Percentiles rank a stretch among this genome's conserved stretches.
Conservation (phyloP, 1,139 yeast species). For the Candida tetrigidarum region DNA sequence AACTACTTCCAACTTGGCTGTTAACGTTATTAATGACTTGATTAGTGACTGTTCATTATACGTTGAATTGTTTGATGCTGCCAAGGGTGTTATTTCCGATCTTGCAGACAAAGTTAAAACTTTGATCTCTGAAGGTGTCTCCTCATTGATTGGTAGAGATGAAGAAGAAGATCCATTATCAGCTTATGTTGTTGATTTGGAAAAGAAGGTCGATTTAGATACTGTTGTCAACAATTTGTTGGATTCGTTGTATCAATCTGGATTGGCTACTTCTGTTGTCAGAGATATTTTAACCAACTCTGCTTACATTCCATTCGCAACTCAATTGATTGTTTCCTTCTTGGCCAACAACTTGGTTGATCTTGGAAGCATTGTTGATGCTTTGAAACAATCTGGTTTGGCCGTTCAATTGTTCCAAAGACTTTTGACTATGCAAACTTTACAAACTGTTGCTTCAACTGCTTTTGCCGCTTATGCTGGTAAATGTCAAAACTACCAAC, state of each 20-base stretch:
- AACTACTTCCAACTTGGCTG: constrained; percentile 43
- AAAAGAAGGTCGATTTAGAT: constrained; percentile 30
- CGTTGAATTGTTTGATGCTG: constrained; percentile 39
- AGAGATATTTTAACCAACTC: constrained; percentile 44
- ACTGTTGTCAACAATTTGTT: constrained; percentile 40
- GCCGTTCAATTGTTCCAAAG: constrained; percentile 40
- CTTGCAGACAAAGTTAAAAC: constrained; percentile 35
- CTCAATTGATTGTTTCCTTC: constrained; percentile 35
- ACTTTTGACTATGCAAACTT: constrained; percentile 37
- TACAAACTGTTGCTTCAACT: constrained; percentile 41
- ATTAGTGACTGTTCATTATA: constrained; percentile 47
- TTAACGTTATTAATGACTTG: constrained; percentile 40
- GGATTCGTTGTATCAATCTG: constrained; percentile 46
- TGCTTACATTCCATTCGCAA: constrained; percentile 42
- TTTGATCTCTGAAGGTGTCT: constrained; percentile 25
- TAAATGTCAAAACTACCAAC: constrained; percentile 28
- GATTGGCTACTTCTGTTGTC: constrained; percentile 48
- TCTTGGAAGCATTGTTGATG: constrained; percentile 31
- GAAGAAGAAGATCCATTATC: constrained; percentile 12
- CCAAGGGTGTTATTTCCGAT: constrained; percentile 30
- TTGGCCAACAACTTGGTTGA: constrained; percentile 35
- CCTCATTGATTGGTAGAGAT: constrained; percentile 24
- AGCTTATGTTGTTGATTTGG: constrained; percentile 16
- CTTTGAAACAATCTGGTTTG: constrained; percentile 41
- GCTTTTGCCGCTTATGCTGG: constrained; percentile 51